A percentile compares a stretch with the other conserved stretches of the same genome.
Conservation (phyloP, 139 green algal species). For the Coelastrella sp. region DNA sequence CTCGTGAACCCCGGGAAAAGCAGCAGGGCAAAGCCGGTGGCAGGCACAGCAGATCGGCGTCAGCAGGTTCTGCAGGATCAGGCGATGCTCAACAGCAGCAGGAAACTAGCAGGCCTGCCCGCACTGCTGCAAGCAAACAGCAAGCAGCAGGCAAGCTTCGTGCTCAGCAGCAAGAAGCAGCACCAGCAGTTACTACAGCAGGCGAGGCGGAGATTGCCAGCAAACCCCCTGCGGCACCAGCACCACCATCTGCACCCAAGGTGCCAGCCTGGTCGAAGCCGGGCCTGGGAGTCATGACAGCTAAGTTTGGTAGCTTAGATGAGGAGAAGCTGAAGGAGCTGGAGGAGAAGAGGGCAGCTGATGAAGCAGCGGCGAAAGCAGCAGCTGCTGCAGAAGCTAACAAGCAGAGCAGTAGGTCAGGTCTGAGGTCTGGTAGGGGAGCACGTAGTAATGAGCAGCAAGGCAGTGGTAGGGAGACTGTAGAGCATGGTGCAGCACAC, state of each 20-base stretch:
- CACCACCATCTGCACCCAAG: conserved; percentile 16
- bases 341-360: conserved; percentile 24
- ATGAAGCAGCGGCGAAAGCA: conserved; percentile 45
- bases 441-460: background rate
- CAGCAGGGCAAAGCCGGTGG: conserved; percentile 31
- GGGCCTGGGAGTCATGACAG: conserved; percentile 41
- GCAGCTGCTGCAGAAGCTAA: conserved; percentile 25
- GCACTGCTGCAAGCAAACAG: background rate
- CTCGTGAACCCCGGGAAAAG: background rate
- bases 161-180: background rate
- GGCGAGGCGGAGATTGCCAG: background rate
- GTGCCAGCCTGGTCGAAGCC: conserved; percentile 37
- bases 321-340: conserved; percentile 37
- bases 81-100: conserved; percentile 39
- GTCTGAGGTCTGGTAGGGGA: background rate
- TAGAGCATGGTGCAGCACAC: background rate
- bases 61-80: conserved; percentile 33
- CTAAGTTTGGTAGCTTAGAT: conserved; percentile 40
- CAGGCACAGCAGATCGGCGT: conserved; percentile 40
- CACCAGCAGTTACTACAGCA: background rate
- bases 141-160: background rate
- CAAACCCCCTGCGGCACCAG: background rate
- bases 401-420: background rate
- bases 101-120: conserved; percentile 2
- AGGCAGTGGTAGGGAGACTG: background rate